Base-by-base conservation (phyloP, 2,329 filamentous ascomycete genomes). In the Macrophomina phaseolina region DNA sequence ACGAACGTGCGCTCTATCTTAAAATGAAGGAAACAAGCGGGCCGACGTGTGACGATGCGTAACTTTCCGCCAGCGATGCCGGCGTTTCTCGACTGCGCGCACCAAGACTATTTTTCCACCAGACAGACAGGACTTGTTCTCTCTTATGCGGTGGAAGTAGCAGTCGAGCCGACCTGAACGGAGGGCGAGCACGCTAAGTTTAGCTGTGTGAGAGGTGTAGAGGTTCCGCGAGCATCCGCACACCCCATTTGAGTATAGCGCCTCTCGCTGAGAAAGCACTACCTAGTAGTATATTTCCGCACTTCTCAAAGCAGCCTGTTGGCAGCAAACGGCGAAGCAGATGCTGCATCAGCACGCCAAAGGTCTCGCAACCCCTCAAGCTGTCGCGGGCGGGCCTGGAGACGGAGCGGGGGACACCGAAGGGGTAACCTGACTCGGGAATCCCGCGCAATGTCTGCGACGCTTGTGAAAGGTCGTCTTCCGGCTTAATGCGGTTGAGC, bases 191-290 rank as follows among this genome's bases (percentile, higher is more conserved):
- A 42, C 3, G 53, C 36, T 1, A 56, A 40, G 9, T 1, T 34
- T n/a, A 16, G n/a, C 36, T 30, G 18, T 18, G 12, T 18, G 53
- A 9, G 34, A 16, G 53, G 36, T 11, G 32, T 32, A 18, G 9
- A 23, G 36, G 36, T 58, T 58, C 53, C 53, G 53, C 42, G 36
- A 9, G 23, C 53, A 58, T 58, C 53, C 53, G 53, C 9, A 28
- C 16, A 5, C 8, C 42, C 42, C 42, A 2, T n/a, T 45, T 14
- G 12, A 38, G 42, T 45, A 55, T 40, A 34, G 12, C 49, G 4
- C 11, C 49, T 6, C 32, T 14, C 9, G 34, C 23, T 23, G 23
- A 23, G 23, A 23, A 23, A 23, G 23, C 23, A 23, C 23, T 23
- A 23, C 23, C 23, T 23, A 23, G 23, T 23, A 23, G 23, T 2